Conservation (phyloP, 2,329 filamentous ascomycete species). For the Fusarium sacchari region DNA sequence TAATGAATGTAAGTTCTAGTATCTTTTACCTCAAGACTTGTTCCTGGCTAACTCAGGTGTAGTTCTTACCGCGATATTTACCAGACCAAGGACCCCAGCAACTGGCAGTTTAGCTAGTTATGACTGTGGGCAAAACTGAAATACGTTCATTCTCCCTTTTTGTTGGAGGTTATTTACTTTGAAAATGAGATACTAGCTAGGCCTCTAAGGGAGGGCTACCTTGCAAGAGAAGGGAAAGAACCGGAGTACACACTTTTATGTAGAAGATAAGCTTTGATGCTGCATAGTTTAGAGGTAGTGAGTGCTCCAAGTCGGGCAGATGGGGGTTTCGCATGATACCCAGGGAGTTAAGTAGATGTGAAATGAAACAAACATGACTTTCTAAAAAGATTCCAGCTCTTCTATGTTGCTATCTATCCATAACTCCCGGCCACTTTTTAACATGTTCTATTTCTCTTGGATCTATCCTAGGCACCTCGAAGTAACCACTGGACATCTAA, state of each 20-base stretch:
- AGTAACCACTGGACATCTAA: conserved; percentile 55
- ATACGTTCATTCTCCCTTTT: conserved; percentile 42
- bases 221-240: conserved; percentile 1
- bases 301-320: not conserved
- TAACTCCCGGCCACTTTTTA: conserved; percentile 35
- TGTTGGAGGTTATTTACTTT: conserved; percentile 30
- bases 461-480: conserved; percentile 35
- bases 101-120: conserved; percentile 58
- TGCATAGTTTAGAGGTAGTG: conserved; percentile 14
- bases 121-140: conserved; percentile 8
- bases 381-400: conserved; percentile 8
- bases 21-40: not conserved
- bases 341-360: conserved; percentile 29
- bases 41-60: not conserved
- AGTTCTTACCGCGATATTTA: conserved; percentile 71
- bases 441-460: not conserved
- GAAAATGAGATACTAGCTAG: conserved; percentile 28
- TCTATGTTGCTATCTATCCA: conserved; percentile 37
- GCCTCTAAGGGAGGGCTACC: conserved; percentile 22
- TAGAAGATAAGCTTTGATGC: conserved; percentile 24
- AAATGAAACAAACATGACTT: conserved; percentile 32
- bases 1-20: conserved; percentile 85
- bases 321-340: conserved; percentile 39
- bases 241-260: conserved; percentile 8
- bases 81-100: conserved; percentile 66